These are phyloP conservation scores for Melanomma pulvis-pyrius DNA, from an alignment of 495 filamentous ascomycete genomes.

Conservation along the genomic window DNA sequence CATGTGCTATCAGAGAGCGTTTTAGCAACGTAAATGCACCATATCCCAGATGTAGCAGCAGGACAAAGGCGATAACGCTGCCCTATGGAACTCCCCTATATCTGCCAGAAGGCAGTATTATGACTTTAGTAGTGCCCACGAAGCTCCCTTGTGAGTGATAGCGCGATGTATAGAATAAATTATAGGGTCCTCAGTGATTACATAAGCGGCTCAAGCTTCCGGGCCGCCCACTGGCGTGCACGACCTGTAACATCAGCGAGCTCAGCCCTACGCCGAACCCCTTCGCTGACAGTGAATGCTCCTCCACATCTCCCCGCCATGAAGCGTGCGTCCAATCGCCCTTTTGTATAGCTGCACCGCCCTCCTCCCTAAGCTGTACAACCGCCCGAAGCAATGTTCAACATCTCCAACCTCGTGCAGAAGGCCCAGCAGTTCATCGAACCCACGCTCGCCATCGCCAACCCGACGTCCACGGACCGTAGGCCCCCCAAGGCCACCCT, in stretches of 20 bases:
- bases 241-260: slow-evolving; percentile 12
- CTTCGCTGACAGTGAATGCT: slow-evolving; percentile 17
- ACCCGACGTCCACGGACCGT: slow-evolving; percentile 61
- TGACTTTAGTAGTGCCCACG: no score
- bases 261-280: slow-evolving; percentile 31
- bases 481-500: slow-evolving; percentile 88
- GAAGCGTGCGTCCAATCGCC: slow-evolving; percentile 1
- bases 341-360: slow-evolving; percentile 12
- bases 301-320: slow-evolving; percentile 11
- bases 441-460: slow-evolving; percentile 67
- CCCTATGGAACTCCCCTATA: no score
- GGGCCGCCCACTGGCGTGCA: neutral
- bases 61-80: no score
- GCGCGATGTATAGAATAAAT: no score
- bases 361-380: neutral
- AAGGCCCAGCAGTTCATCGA: slow-evolving; percentile 95
- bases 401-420: slow-evolving; percentile 84
- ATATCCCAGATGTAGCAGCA: no score
- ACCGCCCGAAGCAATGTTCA: slow-evolving; percentile 36
- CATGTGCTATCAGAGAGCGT: no score
- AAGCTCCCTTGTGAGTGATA: no score
- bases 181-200: neutral
- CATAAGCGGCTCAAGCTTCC: slow-evolving; percentile 20
- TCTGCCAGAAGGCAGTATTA: no score
- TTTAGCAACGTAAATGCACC: no score